Base-by-base conservation (phyloP, 1,284 basidiomycete species). In the Apiotrichum veenhuisii region DNA sequence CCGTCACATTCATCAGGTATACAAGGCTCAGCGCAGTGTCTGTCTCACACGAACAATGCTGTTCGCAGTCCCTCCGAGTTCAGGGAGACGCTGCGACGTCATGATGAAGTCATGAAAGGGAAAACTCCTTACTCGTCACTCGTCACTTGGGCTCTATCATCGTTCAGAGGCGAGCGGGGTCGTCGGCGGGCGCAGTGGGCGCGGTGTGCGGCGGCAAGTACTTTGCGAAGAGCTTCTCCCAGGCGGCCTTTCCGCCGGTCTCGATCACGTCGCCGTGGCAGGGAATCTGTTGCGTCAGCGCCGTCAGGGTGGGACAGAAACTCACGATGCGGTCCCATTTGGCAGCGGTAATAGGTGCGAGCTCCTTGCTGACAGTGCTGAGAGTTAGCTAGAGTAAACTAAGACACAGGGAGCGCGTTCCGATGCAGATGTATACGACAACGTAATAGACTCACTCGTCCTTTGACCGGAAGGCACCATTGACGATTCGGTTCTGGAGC, bases 211-310 rank as follows among this genome's bases (percentile, higher is more conserved):
- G 4, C 12, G 37, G 17, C 14, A 38, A 20, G n/a, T 22, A 20
- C 40, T 41, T 41, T 41, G 20, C 40, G 33, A 48, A 79, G 12
- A 77, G 68, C 58, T 75, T 65, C 45, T 69, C 80, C 89, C 88
- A 93, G 1, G 84, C 86, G 43, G 80, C 80, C 69, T 87, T 87
- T 0, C 83, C 91, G 8, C 82, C 82, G 0, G 77, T 82, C 73
- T 92, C 89, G 56, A 94, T 88, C 20, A 92, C 87, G 64, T 91
- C 88, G 18, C 73, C 94, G 74, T 97, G 94, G 69, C 92, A 95
- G 46, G 91, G 90, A 57, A 97, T 91, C 30, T 30, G 30, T 12
- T 30, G 5, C 30, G 30, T 30, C 30, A 30, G 30, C n/a, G 30
- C 5, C 30, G 30, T 12, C 5, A 12, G 12, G 12, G 30, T 7